Conservation (phyloP, 78 protist genomes). For the Isochrysis galbana region DNA sequence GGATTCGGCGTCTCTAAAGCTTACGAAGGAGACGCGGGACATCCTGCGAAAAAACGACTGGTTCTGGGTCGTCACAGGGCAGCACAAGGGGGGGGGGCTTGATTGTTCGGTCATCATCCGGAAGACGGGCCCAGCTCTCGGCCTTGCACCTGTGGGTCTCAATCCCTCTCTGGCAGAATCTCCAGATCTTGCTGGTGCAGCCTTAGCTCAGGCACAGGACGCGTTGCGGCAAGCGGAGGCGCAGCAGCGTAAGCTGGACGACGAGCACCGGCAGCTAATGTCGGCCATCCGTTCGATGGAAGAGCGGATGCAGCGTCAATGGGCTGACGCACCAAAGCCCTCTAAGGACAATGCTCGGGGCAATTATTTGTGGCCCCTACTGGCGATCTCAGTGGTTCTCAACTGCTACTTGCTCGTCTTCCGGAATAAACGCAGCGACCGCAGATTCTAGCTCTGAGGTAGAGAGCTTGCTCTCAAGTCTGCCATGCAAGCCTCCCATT, state of each 20-base stretch:
- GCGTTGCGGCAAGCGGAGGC: background rate
- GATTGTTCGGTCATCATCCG: background rate
- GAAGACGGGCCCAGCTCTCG: background rate
- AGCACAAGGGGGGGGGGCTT: conserved; percentile 19
- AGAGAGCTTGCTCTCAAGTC: too few relatives aligned
- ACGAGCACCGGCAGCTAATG: background rate
- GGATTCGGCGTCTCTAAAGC: background rate
- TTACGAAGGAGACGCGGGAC: background rate
- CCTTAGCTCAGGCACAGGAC: background rate
- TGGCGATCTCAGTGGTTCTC: background rate
- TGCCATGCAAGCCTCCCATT: too few relatives aligned
- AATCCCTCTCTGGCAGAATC: background rate
- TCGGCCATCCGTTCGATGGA: background rate
- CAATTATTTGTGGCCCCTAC: background rate
- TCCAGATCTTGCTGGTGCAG: background rate
- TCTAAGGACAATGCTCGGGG: background rate
- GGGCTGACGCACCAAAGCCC: background rate
- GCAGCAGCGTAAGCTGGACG: background rate
- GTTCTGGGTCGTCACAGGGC: background rate
- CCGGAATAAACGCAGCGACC: too few relatives aligned
- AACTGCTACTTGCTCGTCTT: background rate
- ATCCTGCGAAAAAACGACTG: background rate
- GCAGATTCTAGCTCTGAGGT: too few relatives aligned
- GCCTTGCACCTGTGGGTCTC: background rate
- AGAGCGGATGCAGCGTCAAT: background rate